A percentile compares a stretch with the other conserved stretches of the same genome.
These are phyloP conservation scores for Talaromyces sp. DNA, from an alignment of 2,329 filamentous ascomycete genomes.

Conservation along the genomic window DNA sequence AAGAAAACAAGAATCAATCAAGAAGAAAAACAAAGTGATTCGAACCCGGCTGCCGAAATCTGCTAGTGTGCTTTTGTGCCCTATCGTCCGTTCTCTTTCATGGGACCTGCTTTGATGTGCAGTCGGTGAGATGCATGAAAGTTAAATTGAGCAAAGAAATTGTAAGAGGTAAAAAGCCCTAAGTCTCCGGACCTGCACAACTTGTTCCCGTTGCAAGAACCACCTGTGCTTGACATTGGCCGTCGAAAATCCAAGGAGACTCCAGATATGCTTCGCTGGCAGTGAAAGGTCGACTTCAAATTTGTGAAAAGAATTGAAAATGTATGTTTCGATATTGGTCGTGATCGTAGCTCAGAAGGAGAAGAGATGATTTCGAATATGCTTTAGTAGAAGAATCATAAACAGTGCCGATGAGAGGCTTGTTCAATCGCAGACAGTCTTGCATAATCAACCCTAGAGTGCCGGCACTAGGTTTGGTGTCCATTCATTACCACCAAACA, in stretches of 20 bases:
- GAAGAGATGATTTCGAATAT: background rate
- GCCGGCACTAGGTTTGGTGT: conserved; percentile 22
- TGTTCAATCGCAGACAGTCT: conserved; percentile 29
- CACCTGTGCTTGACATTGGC: background rate
- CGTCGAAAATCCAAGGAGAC: background rate
- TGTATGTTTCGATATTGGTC: conserved; percentile 1
- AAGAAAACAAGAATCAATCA: conserved; percentile 7
- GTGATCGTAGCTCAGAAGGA: conserved; percentile 2
- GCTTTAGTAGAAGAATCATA: conserved; percentile 42
- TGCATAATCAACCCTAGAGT: conserved; percentile 49
- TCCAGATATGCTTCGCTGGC: background rate
- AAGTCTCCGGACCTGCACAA: background rate
- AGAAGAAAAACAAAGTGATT: background rate
- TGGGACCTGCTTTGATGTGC: background rate
- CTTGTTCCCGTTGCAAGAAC: too few species aligned
- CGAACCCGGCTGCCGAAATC: background rate
- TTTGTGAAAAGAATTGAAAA: background rate
- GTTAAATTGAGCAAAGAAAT: background rate
- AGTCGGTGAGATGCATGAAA: background rate
- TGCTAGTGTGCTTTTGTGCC: background rate
- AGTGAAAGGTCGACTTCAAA: background rate
- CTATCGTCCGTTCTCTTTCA: background rate
- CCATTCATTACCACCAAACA: conserved; percentile 8
- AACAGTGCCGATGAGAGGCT: conserved; percentile 31
- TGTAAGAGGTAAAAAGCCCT: background rate